Evolutionary conservation across 2,329 filamentous ascomycete species (phyloP), one percentile per base, ranked within the genome.

Genomic region (Ascochyta koolunga): DNA sequence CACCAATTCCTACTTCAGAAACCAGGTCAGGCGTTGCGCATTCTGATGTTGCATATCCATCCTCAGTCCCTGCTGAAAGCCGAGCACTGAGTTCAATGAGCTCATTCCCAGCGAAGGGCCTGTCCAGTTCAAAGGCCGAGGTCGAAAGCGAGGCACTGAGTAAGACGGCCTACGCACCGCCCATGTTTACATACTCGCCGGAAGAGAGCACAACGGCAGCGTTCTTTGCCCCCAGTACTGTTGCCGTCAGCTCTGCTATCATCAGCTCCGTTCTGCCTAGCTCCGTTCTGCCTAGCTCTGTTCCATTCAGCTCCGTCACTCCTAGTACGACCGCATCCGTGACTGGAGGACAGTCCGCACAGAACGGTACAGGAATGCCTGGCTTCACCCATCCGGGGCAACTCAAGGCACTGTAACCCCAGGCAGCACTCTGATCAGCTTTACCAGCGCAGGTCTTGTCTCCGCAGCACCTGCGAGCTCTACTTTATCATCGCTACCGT

Each of bases 101-200:
- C 27, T 47, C 25, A 3, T 36, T 44, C 22, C 25, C 47, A 29
- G 56, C 50, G 4, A 54, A 54, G 40, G 51, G 51, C 4, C 36
- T 57, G 1, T 55, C 61, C 5, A 64, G 58, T 40, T 61, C 63
- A 9, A 46, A 57, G 25, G 54, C 52, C 4, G 58, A 39, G 16
- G 56, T 55, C 1, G 60, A 62, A 9, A 67, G 63, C 22, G 50
- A 45, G 16, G 57, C 58, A 24, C 31, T 50, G 18, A 66, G 58
- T 29, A 38, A 37, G 16, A 61, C 60, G 38, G 60, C 60, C 39
- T 54, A 47, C 35, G 45, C 54, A 16, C 43, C 53, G 0, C 65
- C 67, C 3, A 51, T 59, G 48, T 70, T 69, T 42, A 68, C 67
- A 9, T 70, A 68, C 40, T 61, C 60, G 7, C 65, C 66, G 16